phyloP scores from a whole-genome alignment of 2,329 filamentous ascomycete genomes.

The Penicillium sp. region DNA sequence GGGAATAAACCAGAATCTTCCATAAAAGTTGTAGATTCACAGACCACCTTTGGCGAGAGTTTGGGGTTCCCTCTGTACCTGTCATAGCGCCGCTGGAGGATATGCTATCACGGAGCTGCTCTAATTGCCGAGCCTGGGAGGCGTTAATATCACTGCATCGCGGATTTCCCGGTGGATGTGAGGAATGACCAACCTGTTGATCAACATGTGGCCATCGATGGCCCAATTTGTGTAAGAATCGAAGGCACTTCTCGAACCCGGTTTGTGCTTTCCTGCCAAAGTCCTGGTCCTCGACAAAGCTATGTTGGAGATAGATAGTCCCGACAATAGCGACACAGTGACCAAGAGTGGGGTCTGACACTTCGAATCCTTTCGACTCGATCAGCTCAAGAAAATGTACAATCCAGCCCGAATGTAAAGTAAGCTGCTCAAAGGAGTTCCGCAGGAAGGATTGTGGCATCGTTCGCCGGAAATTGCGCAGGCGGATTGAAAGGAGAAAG shows the following conservation, averaged over 20 bases:
- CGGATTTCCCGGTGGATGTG: too few relatives aligned
- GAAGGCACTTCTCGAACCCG: constrained; percentile 44
- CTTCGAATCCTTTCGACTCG: constrained; percentile 43
- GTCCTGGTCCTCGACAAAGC: constrained; percentile 43
- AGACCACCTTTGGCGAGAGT: constrained; percentile 28
- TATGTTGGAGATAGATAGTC: constrained; percentile 54
- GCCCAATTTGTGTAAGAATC: constrained; percentile 37
- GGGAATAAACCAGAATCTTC: constrained; percentile 42
- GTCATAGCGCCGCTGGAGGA: constrained; percentile 20
- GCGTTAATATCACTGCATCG: not conserved
- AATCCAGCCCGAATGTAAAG: constrained; percentile 51
- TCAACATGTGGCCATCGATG: constrained; percentile 40
- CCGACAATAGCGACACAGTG: constrained; percentile 52
- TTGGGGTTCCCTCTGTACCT: not conserved
- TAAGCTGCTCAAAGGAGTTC: constrained; percentile 51
- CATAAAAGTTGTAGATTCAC: constrained; percentile 40
- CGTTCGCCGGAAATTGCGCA: constrained; percentile 50
- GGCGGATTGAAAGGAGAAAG: constrained; percentile 49
- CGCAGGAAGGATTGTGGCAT: constrained; percentile 55
- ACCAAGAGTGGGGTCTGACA: constrained; percentile 46
- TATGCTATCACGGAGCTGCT: constrained; percentile 37
- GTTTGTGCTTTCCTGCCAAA: constrained; percentile 39
- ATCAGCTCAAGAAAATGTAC: constrained; percentile 50
- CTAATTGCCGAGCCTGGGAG: constrained; percentile 24
- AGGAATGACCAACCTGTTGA: constrained; percentile 17